Conservation (phyloP, 768 basidiomycete genomes). For the Boletus eberwhitei region DNA sequence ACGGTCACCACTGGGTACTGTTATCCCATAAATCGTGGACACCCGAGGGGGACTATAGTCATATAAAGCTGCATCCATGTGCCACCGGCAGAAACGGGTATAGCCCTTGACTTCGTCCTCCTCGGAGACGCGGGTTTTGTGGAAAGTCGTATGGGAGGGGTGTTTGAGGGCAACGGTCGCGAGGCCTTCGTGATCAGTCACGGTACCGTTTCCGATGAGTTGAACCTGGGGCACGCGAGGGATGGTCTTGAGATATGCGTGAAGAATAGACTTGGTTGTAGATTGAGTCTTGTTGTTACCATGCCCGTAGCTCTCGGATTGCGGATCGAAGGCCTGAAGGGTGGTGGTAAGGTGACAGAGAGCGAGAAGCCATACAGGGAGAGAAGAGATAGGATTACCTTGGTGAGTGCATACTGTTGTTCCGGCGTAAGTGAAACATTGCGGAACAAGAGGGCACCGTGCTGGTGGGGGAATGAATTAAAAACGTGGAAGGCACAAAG, state of each 20-base stretch:
- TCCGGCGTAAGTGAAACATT: slow-evolving; percentile 67
- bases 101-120: slow-evolving; percentile 75
- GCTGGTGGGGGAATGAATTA: slow-evolving; percentile 36
- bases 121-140: slow-evolving; percentile 69
- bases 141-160: slow-evolving; percentile 82
- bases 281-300: slow-evolving; percentile 82
- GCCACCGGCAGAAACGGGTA: slow-evolving; percentile 89
- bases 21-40: slow-evolving; percentile 81
- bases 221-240: slow-evolving; percentile 88
- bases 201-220: slow-evolving; percentile 84
- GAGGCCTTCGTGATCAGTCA: slow-evolving; percentile 81
- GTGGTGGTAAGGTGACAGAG: slow-evolving; percentile 6
- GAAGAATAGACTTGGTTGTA: slow-evolving; percentile 76
- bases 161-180: slow-evolving; percentile 78
- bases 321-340: slow-evolving; percentile 71
- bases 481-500: background rate
- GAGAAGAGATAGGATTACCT: slow-evolving; percentile 43
- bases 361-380: background rate
- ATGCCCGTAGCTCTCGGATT: slow-evolving; percentile 67
- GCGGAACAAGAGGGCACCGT: slow-evolving; percentile 73
- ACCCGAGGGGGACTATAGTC: slow-evolving; percentile 80
- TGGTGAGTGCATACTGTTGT: slow-evolving; percentile 81
- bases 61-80: slow-evolving; percentile 86
- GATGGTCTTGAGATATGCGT: slow-evolving; percentile 88
- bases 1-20: slow-evolving; percentile 58